Evolutionary conservation across 306 rosid species (phyloP).

Genomic region (Mucuna pruriens): DNA sequence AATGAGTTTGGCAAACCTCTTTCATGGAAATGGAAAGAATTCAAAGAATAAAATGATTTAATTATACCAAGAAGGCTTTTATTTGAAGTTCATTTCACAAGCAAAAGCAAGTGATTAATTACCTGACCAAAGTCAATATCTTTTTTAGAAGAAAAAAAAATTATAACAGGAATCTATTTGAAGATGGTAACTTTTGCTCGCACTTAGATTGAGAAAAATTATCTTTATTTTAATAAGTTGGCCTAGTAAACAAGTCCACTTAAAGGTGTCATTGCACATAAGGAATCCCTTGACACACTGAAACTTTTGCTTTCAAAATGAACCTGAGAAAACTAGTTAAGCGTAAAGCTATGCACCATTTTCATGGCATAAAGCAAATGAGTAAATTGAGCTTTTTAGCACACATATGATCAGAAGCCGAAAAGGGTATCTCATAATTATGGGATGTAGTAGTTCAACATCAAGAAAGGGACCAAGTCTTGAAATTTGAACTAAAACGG

Average conservation of each 20-base stretch:
- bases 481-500: conserved; percentile 33
- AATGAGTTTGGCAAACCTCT: conserved; percentile 27
- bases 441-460: conserved; percentile 47
- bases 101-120: conserved; percentile 25
- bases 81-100: background rate
- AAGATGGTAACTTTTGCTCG: background rate
- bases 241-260: conserved; percentile 25
- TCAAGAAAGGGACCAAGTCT: conserved; percentile 49
- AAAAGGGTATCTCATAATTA: conserved; percentile 45
- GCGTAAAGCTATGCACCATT: conserved; percentile 45
- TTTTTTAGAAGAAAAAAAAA: background rate
- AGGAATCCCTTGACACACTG: conserved; percentile 42
- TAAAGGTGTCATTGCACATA: conserved; percentile 43
- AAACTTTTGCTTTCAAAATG: conserved; percentile 53
- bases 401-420: conserved; percentile 35
- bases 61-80: background rate
- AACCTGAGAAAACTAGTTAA: conserved; percentile 42
- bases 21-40: conserved; percentile 15
- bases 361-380: conserved; percentile 36
- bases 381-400: conserved; percentile 37
- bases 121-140: too few relatives aligned
- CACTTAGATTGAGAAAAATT: background rate
- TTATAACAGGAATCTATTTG: background rate
- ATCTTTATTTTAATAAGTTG: conserved; percentile 4
- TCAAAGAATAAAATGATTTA: background rate